A percentile compares a stretch with the other conserved stretches of the same genome.
phyloP scores from a whole-genome alignment of 1,284 basidiomycete genomes.

The Neotropicomus parvogracilis region DNA sequence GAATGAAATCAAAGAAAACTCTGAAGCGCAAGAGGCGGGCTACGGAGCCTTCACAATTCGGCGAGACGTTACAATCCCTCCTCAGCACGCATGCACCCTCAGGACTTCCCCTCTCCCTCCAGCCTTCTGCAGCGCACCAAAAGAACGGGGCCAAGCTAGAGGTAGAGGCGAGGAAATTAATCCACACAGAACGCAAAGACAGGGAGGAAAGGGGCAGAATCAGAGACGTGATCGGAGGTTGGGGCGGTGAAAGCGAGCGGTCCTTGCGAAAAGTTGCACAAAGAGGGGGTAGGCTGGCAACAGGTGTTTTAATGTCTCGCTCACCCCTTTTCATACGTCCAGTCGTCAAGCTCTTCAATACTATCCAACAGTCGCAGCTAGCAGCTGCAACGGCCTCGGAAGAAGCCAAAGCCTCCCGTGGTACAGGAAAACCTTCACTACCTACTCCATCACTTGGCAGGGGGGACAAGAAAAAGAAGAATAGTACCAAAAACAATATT shows the following conservation, averaged over 20 bases:
- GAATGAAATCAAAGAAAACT: constrained; percentile 70
- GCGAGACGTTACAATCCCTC: constrained; percentile 64
- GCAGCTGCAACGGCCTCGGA: constrained; percentile 49
- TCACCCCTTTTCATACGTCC: neutral
- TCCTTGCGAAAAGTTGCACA: constrained; percentile 77
- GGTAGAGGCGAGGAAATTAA: constrained; percentile 60
- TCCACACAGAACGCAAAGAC: constrained; percentile 69
- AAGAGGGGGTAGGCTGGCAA: constrained; percentile 61
- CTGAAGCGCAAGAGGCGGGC: constrained; percentile 76
- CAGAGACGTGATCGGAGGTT: constrained; percentile 75
- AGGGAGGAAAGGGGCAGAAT: constrained; percentile 71
- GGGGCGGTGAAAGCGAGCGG: constrained; percentile 77
- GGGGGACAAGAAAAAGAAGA: constrained; percentile 46
- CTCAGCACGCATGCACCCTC: constrained; percentile 66
- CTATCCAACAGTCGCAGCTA: constrained; percentile 73
- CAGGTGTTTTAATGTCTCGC: neutral
- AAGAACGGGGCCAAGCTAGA: constrained; percentile 73
- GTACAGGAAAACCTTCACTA: constrained; percentile 68
- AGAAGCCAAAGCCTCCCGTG: constrained; percentile 56
- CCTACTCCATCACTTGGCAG: constrained; percentile 55
- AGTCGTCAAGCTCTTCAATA: constrained; percentile 83
- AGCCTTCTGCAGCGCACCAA: constrained; percentile 64
- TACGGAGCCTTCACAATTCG: constrained; percentile 70
- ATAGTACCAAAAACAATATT: constrained; percentile 51
- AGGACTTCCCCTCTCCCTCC: constrained; percentile 66